phyloP scores from a whole-genome alignment of 441 rosid species.

The Heliophila coronopifolia region DNA sequence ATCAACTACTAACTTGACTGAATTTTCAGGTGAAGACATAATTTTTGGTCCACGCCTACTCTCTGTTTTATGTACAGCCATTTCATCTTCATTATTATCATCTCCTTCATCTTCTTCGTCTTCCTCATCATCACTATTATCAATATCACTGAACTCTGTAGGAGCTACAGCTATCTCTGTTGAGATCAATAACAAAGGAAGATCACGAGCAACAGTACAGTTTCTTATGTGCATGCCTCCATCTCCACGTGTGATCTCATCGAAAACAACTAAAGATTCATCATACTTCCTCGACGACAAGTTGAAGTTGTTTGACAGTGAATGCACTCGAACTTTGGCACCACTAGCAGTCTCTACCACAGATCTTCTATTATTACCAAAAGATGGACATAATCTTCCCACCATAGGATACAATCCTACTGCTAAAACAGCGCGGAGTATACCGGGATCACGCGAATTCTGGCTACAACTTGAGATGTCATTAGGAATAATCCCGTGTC shows the following conservation, averaged over 20 bases:
- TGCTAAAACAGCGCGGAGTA: slow-evolving; percentile 72
- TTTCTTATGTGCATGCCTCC: slow-evolving; percentile 68
- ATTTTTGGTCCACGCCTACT: slow-evolving; percentile 35
- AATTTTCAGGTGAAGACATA: slow-evolving; percentile 73
- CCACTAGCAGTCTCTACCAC: slow-evolving; percentile 68
- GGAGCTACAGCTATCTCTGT: slow-evolving; percentile 83
- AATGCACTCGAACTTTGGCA: slow-evolving; percentile 65
- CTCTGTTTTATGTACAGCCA: slow-evolving; percentile 27
- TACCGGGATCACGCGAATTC: slow-evolving; percentile 67
- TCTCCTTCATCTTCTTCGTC: slow-evolving; percentile 36
- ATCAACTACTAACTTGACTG: slow-evolving; percentile 61
- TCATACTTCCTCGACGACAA: slow-evolving; percentile 37
- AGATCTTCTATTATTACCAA: slow-evolving; percentile 41
- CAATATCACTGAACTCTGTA: slow-evolving; percentile 28
- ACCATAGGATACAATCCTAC: slow-evolving; percentile 90
- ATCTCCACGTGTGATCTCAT: slow-evolving; percentile 89
- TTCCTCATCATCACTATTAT: slow-evolving; percentile 30
- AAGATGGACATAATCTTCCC: slow-evolving; percentile 54
- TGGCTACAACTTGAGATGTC: slow-evolving; percentile 53
- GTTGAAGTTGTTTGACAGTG: slow-evolving; percentile 54
- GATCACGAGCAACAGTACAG: slow-evolving; percentile 58
- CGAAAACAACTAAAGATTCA: slow-evolving; percentile 57
- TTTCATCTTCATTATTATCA: slow-evolving; percentile 45
- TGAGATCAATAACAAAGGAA: slow-evolving; percentile 63
- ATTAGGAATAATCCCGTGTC: slow-evolving; percentile 57